Evolutionary conservation across 164 flowering plant genomes (phyloP), one percentile per base, ranked within the genome.

Genomic region (Euptelea pleiosperma): DNA sequence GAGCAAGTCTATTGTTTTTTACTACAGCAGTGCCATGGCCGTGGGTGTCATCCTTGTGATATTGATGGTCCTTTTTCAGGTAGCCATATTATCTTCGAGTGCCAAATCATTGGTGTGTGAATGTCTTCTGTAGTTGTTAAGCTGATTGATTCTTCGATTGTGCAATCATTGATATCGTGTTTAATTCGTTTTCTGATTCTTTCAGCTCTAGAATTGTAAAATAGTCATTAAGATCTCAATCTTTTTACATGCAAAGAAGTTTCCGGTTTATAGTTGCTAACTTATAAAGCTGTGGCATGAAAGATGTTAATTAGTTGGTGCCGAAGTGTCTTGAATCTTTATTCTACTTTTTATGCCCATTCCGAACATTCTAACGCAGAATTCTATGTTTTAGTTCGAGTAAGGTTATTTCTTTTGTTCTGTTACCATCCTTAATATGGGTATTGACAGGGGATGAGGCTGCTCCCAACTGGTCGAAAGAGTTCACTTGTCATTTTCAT

Each of bases 31-130:
- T 76, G 94, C 90, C 55, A 93, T 93, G 97, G 68, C 81, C 55
- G 61, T 85, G 48, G 98, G 98, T 11, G 55, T 86, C 49, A 65
- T 93, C 62, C 96, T 93, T 69, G 87, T 93, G 33, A 67, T 86
- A 63, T 58, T 93, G 71, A 71, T 89, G 60, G 70, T 93, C 57
- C 97, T 93, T 60, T 93, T 87, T 77, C 97, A 87, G 94, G 98
- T 87, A 70, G 21, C 8, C 4, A 14, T 33, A 4, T 2, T 58
- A 36, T 18, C 9, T 39, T 25, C 37, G 41, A 26, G n/a, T 15
- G 5, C 29, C 46, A 25, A 18, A n/a, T n/a, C n/a, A n/a, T n/a
- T n/a, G n/a, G n/a, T n/a, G n/a, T n/a, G n/a, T n/a, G n/a, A n/a
- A n/a, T n/a, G n/a, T n/a, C n/a, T n/a, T n/a, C n/a, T n/a, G n/a